phyloP scores from a whole-genome alignment of 495 filamentous ascomycete genomes.

The Penicillium malachiteum region DNA sequence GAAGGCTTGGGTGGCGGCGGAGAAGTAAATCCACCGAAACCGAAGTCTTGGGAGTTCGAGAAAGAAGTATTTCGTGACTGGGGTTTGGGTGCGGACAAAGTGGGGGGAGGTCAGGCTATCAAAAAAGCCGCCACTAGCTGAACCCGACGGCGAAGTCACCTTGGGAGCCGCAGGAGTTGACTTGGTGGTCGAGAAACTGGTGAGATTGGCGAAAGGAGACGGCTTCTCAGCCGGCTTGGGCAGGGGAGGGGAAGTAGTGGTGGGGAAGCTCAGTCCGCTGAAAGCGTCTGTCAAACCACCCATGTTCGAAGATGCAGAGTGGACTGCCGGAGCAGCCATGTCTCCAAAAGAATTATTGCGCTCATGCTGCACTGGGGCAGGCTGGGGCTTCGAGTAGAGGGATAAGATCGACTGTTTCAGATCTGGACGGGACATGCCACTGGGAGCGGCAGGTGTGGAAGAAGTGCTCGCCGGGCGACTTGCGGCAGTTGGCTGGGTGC shows the following conservation, averaged over 20 bases:
- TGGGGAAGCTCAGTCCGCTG: constrained; percentile 71
- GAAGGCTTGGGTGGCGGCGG: constrained; percentile 39
- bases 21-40: constrained; percentile 46
- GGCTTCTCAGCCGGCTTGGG: constrained; percentile 54
- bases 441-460: constrained; percentile 54
- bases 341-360: constrained; percentile 67
- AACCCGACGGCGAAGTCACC: constrained; percentile 50
- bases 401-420: constrained; percentile 97
- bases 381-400: constrained; percentile 82
- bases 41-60: constrained; percentile 54
- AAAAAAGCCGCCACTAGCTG: constrained; percentile 73
- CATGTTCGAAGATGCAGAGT: constrained; percentile 53
- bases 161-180: constrained; percentile 54
- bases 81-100: constrained; percentile 45
- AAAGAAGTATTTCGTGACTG: constrained; percentile 41
- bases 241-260: constrained; percentile 54
- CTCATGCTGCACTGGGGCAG: constrained; percentile 52
- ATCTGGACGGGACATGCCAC: constrained; percentile 78
- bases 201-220: constrained; percentile 73
- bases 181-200: constrained; percentile 56
- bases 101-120: constrained; percentile 63
- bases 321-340: constrained; percentile 56
- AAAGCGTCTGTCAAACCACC: constrained; percentile 87
- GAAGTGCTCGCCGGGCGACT: constrained; percentile 70
- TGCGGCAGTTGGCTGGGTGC: constrained; percentile 59